Conservation (phyloP, 1,139 yeast species). For the Blastobotrys ciferrii region DNA sequence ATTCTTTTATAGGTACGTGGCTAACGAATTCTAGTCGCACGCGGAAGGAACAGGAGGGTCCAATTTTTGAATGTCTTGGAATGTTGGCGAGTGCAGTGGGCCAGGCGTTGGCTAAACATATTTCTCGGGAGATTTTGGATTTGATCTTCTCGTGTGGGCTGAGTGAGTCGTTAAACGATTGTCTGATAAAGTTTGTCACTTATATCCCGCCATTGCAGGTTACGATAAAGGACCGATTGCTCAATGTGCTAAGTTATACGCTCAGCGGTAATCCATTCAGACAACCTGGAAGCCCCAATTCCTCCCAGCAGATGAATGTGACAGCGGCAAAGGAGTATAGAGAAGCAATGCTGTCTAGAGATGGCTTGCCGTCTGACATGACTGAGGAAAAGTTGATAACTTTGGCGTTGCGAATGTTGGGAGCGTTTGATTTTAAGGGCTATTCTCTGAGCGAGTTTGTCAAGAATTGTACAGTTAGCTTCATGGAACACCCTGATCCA, state of each 20-base stretch:
- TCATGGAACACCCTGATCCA: slow-evolving; percentile 76
- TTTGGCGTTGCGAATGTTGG: slow-evolving; percentile 70
- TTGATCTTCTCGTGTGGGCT: slow-evolving; percentile 80
- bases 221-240: slow-evolving; percentile 65
- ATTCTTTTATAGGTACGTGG: not conserved
- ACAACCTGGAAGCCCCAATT: slow-evolving; percentile 86
- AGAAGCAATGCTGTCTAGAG: slow-evolving; percentile 67
- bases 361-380: slow-evolving; percentile 42
- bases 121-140: slow-evolving; percentile 78
- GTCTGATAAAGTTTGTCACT: slow-evolving; percentile 62
- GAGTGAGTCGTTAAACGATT: slow-evolving; percentile 74
- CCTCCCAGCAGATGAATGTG: slow-evolving; percentile 54
- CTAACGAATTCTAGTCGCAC: slow-evolving; percentile 40
- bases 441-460: slow-evolving; percentile 84
- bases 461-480: slow-evolving; percentile 73
- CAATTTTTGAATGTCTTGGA: slow-evolving; percentile 86
- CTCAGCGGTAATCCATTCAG: slow-evolving; percentile 78
- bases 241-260: slow-evolving; percentile 73
- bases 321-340: slow-evolving; percentile 74
- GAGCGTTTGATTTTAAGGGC: slow-evolving; percentile 69
- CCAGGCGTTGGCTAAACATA: slow-evolving; percentile 88
- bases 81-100: slow-evolving; percentile 88
- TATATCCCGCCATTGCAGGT: slow-evolving; percentile 80
- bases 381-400: slow-evolving; percentile 54
- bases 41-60: slow-evolving; percentile 76